Evolutionary conservation across 495 filamentous ascomycete genomes (phyloP).

Genomic region (Aspergillus homomorphus): DNA sequence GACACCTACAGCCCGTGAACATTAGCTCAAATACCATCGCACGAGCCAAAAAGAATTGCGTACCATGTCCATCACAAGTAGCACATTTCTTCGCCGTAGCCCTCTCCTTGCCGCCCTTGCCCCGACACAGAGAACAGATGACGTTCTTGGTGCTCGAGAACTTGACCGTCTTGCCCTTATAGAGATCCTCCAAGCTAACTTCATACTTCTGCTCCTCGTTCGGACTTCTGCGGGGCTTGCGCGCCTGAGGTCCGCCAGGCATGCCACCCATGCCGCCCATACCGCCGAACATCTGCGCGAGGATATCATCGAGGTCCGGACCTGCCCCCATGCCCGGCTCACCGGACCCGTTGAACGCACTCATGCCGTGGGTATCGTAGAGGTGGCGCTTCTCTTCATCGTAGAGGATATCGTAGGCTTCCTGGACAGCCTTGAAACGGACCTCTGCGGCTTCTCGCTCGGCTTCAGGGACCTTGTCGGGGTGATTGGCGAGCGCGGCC

Average conservation of each 20-base stretch:
- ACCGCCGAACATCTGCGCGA: constrained; percentile 86
- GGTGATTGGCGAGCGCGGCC: constrained; percentile 86
- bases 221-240: constrained; percentile 65
- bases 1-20: constrained; percentile 41
- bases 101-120: constrained; percentile 86
- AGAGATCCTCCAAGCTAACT: constrained; percentile 87
- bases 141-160: constrained; percentile 92
- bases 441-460: constrained; percentile 80
- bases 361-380: constrained; percentile 94
- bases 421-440: constrained; percentile 84
- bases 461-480: constrained; percentile 90
- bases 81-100: constrained; percentile 82
- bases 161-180: constrained; percentile 97
- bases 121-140: constrained; percentile 82
- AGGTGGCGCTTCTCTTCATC: constrained; percentile 89
- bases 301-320: constrained; percentile 83
- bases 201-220: constrained; percentile 89
- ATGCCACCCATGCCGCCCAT: constrained; percentile 50
- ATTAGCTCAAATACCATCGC: constrained; percentile 11
- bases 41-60: background rate
- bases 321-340: constrained; percentile 65
- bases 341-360: constrained; percentile 75
- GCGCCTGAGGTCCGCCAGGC: constrained; percentile 55
- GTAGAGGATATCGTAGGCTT: constrained; percentile 96
- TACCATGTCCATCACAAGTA: constrained; percentile 73